These are phyloP conservation scores for Cyclocybe cylindracea DNA, from an alignment of 768 basidiomycete species.

Conservation along the genomic window DNA sequence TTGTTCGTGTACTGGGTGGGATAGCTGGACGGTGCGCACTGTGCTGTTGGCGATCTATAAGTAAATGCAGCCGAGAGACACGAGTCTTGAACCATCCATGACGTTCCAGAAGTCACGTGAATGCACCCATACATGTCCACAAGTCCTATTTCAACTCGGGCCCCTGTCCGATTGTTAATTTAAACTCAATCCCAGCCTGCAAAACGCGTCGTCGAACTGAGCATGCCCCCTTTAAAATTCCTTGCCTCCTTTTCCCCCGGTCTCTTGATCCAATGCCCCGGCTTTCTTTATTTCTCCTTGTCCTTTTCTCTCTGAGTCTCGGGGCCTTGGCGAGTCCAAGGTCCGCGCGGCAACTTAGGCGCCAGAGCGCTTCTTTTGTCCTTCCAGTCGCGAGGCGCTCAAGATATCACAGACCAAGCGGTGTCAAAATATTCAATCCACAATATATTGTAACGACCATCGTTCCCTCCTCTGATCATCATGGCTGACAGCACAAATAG, in stretches of 20 bases:
- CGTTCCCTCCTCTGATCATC: background rate
- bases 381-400: slow-evolving; percentile 1
- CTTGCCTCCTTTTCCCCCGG: too few relatives aligned
- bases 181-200: background rate
- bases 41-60: background rate
- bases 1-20: background rate
- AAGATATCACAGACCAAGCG: background rate
- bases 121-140: slow-evolving; percentile 6
- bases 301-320: background rate
- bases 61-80: background rate
- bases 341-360: too few relatives aligned
- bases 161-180: background rate
- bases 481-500: background rate
- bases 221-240: too few relatives aligned
- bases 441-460: background rate
- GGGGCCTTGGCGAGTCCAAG: too few relatives aligned
- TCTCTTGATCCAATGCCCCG: too few relatives aligned
- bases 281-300: background rate
- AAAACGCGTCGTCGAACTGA: too few relatives aligned
- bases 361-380: background rate
- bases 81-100: slow-evolving; percentile 1
- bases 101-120: slow-evolving; percentile 9
- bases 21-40: background rate
- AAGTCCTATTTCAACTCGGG: background rate
- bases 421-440: background rate